Evolutionary conservation across 441 rosid genomes (phyloP), one percentile per base, ranked within the genome.

Genomic region (Erodium trifolium): DNA sequence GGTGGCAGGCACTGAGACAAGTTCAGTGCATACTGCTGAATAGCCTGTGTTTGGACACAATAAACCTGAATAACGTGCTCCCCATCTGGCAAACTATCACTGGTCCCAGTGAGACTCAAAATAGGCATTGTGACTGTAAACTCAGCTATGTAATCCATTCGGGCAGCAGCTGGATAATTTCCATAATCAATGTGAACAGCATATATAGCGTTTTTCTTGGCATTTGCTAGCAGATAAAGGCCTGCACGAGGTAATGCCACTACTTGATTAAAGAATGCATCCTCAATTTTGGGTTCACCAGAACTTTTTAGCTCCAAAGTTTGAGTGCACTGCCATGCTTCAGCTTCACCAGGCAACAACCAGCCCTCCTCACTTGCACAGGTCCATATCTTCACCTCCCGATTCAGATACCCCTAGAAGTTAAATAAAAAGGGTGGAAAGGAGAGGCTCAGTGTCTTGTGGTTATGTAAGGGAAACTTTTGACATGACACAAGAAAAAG

Each of bases 101-200:
- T 84, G 51, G 87, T 81, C 67, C 81, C 85, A 10, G 87, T 81
- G 34, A 84, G 79, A 67, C 87, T 84, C 82, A 92, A 78, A 69
- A 94, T 92, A 71, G 97, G 97, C 96, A 92, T 86, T 23, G 94
- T 82, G 67, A 94, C 98, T 1, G 90, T 81, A 82, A 91, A 92
- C 74, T 85, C 98, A 31, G 98, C 82, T 72, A 94, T 78, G 81
- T 90, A 88, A 81, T 92, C 94, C 92, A 92, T 88, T 72, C 77
- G 76, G 67, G 94, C 80, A 49, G 84, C 86, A 57, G 83, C 86
- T 17, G 98, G 97, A 81, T 78, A 78, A 72, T 83, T 71, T 35
- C 96, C 99, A 79, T 88, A 90, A 37, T 85, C 96, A 51, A 92
- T 66, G 76, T 94, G 93, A 67, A 92, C 86, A 12, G 85, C 98